Evolutionary conservation across 1,139 yeast genomes (phyloP).

Genomic region (Arxiozyma telluris): DNA sequence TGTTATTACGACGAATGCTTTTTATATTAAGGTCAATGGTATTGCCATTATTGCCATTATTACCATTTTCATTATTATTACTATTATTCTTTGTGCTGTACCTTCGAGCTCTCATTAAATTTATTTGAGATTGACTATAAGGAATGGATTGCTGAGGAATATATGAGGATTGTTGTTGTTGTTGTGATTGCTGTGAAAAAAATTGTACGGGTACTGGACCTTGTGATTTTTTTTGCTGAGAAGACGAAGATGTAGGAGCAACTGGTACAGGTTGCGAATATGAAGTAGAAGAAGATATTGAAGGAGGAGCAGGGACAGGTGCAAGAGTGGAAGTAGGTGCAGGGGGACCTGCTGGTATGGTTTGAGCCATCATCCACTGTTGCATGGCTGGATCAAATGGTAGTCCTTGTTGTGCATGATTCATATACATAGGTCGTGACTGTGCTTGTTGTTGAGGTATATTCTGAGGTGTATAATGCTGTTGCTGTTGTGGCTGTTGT

Average conservation of each 20-base stretch:
- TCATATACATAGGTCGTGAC: slow-evolving; percentile 1
- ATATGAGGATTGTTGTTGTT: neutral
- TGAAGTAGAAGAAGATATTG: neutral
- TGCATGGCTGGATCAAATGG: slow-evolving; percentile 1
- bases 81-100: neutral
- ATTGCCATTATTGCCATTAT: neutral
- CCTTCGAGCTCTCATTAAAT: neutral
- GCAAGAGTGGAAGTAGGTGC: neutral
- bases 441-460: slow-evolving; percentile 1
- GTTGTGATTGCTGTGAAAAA: neutral
- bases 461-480: neutral
- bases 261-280: neutral
- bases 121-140: neutral
- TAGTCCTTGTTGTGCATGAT: slow-evolving; percentile 5
- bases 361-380: neutral
- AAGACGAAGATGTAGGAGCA: neutral
- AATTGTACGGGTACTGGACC: neutral
- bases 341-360: neutral
- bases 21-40: neutral
- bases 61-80: neutral
- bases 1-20: neutral
- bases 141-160: neutral
- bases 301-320: neutral
- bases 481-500: neutral
- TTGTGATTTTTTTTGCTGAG: neutral